Percentiles rank a stretch among this genome's conserved stretches.
Conservation (phyloP, 164 flowering plant species). For the Sextonia rubra region DNA sequence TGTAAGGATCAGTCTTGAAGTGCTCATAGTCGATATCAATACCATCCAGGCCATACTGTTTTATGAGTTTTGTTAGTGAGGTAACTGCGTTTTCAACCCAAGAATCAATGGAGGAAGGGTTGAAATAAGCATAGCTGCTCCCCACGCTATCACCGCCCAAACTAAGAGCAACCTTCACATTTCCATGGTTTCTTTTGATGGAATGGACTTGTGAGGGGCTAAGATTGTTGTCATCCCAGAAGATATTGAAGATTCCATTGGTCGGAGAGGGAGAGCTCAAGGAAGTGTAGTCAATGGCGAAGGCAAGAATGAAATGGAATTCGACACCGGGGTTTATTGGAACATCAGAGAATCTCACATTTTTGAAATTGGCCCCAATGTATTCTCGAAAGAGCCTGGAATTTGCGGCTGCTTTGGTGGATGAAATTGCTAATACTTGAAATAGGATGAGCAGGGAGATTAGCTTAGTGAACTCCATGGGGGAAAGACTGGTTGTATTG, state of each 20-base stretch:
- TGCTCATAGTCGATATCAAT: constrained; percentile 57
- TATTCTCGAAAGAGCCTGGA: constrained; percentile 44
- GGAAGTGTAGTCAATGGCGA: constrained; percentile 60
- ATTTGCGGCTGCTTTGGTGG: constrained; percentile 19
- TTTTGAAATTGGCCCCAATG: constrained; percentile 58
- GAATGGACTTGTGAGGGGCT: constrained; percentile 37
- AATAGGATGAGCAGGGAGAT: constrained; percentile 18
- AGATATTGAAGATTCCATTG: constrained; percentile 53
- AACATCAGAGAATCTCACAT: constrained; percentile 49
- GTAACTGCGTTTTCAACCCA: constrained; percentile 68
- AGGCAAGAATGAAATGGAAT: constrained; percentile 65
- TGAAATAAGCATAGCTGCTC: constrained; percentile 27
- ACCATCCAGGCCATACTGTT: constrained; percentile 39
- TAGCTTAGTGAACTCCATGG: constrained; percentile 17
- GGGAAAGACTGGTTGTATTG: not conserved
- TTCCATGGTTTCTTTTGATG: constrained; percentile 33
- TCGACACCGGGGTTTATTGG: constrained; percentile 45
- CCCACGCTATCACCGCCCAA: constrained; percentile 49
- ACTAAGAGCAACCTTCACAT: constrained; percentile 55
- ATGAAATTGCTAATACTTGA: constrained; percentile 16
- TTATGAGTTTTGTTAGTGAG: constrained; percentile 47
- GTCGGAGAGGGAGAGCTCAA: constrained; percentile 50
- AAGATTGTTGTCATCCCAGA: constrained; percentile 50
- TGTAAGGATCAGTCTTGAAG: constrained; percentile 31
- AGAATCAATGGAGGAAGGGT: constrained; percentile 35